phyloP scores from a whole-genome alignment of 164 flowering plant genomes.

The Nelumbo lutea region DNA sequence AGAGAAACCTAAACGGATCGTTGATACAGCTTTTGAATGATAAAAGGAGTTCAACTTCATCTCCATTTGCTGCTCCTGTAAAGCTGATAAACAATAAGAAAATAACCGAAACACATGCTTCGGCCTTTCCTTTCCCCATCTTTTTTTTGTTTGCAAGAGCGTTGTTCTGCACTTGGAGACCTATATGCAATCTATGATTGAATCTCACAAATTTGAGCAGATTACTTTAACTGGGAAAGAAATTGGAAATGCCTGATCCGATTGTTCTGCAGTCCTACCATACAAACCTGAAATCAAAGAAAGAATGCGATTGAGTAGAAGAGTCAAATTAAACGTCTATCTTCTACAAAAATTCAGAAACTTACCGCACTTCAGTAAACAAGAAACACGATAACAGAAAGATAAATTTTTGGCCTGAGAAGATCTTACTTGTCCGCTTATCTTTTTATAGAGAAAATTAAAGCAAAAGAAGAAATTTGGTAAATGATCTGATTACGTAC shows the following conservation, averaged over 20 bases:
- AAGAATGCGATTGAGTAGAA: neutral
- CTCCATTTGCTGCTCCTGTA: constrained; percentile 6
- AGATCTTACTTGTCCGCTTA: neutral
- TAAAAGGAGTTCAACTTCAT: constrained; percentile 45
- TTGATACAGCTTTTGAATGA: constrained; percentile 49
- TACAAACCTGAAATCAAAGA: neutral
- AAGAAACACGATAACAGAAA: neutral
- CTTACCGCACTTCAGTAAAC: too few relatives aligned
- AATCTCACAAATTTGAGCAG: too few relatives aligned
- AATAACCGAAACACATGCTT: constrained; percentile 4
- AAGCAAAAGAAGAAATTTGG: neutral
- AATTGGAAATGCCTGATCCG: too few relatives aligned
- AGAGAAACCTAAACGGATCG: constrained; percentile 44
- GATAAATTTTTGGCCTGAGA: neutral
- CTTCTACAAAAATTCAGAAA: too few relatives aligned
- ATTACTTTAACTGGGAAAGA: too few relatives aligned
- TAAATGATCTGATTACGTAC: constrained; percentile 1
- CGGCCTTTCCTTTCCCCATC: constrained; percentile 11
- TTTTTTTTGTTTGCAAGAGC: neutral
- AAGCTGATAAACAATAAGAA: constrained; percentile 15
- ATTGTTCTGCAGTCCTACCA: too few relatives aligned
- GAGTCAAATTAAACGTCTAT: too few relatives aligned
- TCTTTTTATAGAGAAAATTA: neutral
- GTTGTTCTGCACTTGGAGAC: neutral
- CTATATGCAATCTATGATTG: neutral